Conservation (phyloP, 202 grass and related monocot species). For the Dendrocalamus latiflorus region DNA sequence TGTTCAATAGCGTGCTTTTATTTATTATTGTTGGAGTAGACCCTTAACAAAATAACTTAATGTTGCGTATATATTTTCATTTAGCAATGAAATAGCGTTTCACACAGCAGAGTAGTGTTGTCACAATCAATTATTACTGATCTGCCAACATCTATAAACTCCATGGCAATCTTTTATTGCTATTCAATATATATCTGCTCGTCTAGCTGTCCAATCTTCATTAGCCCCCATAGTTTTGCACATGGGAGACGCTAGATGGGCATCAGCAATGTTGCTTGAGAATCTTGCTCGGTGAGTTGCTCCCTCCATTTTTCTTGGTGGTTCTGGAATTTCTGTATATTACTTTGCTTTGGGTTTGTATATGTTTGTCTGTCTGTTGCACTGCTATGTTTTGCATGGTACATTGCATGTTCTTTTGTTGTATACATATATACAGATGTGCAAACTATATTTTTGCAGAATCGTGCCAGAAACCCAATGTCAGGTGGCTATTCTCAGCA, state of each 20-base stretch:
- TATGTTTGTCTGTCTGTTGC: too few species aligned
- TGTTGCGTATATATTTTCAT: not conserved
- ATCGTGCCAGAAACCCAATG: conserved; percentile 74
- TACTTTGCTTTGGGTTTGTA: too few species aligned
- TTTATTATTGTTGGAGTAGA: not conserved
- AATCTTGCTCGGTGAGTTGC: too few species aligned
- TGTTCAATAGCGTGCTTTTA: too few species aligned
- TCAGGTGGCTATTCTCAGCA: conserved; percentile 81
- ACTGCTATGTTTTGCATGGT: too few species aligned
- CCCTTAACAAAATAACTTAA: not conserved
- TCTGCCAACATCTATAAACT: conserved; percentile 33
- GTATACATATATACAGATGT: conserved; percentile 52
- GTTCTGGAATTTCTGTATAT: too few species aligned
- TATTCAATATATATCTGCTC: conserved; percentile 38
- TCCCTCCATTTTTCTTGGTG: too few species aligned
- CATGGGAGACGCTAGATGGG: too few species aligned
- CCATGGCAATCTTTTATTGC: conserved; percentile 41
- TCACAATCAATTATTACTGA: conserved; percentile 24
- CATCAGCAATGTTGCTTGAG: too few species aligned
- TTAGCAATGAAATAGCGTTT: conserved; percentile 20
- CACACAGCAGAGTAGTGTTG: not conserved
- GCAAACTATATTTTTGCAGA: conserved; percentile 73
- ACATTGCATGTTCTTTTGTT: too few species aligned
- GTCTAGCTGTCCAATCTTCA: conserved; percentile 60
- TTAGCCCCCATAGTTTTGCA: too few species aligned